phyloP scores from a whole-genome alignment of 768 basidiomycete species.

The Phylloporus arenicola region DNA sequence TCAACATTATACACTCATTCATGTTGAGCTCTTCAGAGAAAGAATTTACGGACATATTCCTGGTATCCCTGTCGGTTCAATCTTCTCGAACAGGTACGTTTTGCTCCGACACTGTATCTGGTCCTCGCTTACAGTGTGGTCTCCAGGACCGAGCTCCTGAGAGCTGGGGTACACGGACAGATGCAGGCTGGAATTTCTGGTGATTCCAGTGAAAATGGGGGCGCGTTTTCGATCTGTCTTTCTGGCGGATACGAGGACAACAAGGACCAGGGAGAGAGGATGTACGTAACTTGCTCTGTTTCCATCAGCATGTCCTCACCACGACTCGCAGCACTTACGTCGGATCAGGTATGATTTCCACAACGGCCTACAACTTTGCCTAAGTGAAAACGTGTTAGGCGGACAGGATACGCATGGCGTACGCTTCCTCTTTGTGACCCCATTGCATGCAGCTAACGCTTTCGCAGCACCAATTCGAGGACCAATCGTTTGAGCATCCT shows the following conservation, averaged over 20 bases:
- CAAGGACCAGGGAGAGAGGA: constrained; percentile 31
- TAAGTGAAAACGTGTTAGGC: constrained; percentile 8
- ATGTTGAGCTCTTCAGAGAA: constrained; percentile 3
- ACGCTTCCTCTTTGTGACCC: neutral
- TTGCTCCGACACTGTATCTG: neutral
- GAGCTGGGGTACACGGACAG: constrained; percentile 32
- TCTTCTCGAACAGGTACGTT: constrained; percentile 19
- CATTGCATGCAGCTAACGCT: neutral
- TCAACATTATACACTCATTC: no score
- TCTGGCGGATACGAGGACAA: constrained; percentile 41
- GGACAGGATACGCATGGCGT: constrained; percentile 20
- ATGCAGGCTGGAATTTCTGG: constrained; percentile 38
- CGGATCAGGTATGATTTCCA: constrained; percentile 24
- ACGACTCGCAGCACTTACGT: constrained; percentile 27
- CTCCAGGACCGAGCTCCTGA: constrained; percentile 18
- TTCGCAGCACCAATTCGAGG: constrained; percentile 15
- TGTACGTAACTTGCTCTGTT: constrained; percentile 25
- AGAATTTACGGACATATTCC: constrained; percentile 29
- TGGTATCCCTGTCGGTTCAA: constrained; percentile 15
- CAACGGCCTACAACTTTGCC: neutral
- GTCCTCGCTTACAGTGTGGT: neutral
- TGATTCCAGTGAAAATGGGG: constrained; percentile 16
- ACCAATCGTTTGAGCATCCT: constrained; percentile 22
- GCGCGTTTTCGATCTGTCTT: constrained; percentile 39
- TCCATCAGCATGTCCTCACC: constrained; percentile 1